Conservation (phyloP, 2,329 filamentous ascomycete species). For the Mollisia scopiformis region DNA sequence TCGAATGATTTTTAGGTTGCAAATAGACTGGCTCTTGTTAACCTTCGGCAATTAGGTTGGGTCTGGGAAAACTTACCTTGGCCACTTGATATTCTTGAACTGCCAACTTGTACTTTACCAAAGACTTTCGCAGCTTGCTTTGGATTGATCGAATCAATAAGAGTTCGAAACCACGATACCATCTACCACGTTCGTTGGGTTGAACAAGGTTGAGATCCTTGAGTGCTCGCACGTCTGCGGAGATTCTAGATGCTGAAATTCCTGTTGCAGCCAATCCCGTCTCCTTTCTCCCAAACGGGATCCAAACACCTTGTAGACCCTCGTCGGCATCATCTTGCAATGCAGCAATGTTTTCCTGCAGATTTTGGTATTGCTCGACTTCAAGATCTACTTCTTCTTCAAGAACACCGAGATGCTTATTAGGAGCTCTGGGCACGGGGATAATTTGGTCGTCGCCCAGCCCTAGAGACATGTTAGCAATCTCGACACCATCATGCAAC, state of each 20-base stretch:
- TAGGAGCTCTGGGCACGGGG: slow-evolving; percentile 28
- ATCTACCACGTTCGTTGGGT: slow-evolving; percentile 26
- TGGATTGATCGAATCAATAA: slow-evolving; percentile 26
- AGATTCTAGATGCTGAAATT: neutral
- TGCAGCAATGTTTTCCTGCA: slow-evolving; percentile 24
- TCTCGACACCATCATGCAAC: neutral
- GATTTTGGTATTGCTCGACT: slow-evolving; percentile 30
- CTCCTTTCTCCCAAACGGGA: slow-evolving; percentile 27
- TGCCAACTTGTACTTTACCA: slow-evolving; percentile 27
- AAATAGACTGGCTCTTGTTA: slow-evolving; percentile 22
- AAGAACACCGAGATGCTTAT: slow-evolving; percentile 28
- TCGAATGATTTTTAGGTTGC: slow-evolving; percentile 51
- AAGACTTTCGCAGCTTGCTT: slow-evolving; percentile 15
- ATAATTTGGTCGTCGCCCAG: slow-evolving; percentile 26
- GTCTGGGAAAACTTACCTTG: slow-evolving; percentile 21
- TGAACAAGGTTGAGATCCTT: slow-evolving; percentile 33
- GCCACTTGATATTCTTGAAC: slow-evolving; percentile 23
- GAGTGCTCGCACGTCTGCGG: too few species aligned
- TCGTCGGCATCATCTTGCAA: slow-evolving; percentile 17
- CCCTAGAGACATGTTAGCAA: slow-evolving; percentile 23
- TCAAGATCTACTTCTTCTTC: slow-evolving; percentile 35
- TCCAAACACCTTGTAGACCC: slow-evolving; percentile 27
- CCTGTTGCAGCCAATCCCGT: too few species aligned
- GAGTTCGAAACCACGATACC: slow-evolving; percentile 36
- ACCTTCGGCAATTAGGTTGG: neutral